phyloP scores from a whole-genome alignment of 306 rosid species.

The Pachyrhizus erosus region DNA sequence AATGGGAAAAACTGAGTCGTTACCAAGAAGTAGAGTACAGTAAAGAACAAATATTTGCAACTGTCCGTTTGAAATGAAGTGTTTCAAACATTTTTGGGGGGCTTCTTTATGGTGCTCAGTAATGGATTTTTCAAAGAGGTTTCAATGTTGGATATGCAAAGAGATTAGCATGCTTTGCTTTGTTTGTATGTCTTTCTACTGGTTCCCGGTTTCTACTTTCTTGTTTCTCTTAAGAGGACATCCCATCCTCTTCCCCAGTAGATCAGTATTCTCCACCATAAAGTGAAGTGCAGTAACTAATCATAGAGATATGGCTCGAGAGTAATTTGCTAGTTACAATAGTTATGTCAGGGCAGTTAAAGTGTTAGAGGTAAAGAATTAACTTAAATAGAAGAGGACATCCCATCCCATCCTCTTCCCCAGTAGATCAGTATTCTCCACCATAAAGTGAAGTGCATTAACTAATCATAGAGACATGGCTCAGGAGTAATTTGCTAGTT shows the following conservation, averaged over 20 bases:
- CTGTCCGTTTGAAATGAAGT: not conserved
- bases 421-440: not conserved
- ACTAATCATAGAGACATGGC: not conserved
- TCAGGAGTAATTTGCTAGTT: not conserved
- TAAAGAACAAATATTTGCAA: conserved; percentile 10
- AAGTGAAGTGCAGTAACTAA: not conserved
- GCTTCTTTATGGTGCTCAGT: conserved; percentile 6
- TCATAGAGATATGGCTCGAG: not conserved
- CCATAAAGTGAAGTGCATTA: not conserved
- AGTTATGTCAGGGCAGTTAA: not conserved
- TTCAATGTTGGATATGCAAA: not conserved
- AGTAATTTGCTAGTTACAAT: not conserved
- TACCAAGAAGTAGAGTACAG: not conserved
- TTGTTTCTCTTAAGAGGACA: not conserved
- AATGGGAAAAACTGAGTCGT: not conserved
- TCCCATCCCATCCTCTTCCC: not conserved
- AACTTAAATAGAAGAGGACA: no score
- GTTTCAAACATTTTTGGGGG: not conserved
- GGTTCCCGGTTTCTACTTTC: not conserved
- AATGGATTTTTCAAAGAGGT: conserved; percentile 9
- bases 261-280: not conserved
- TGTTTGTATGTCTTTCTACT: not conserved
- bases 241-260: not conserved
- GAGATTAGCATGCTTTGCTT: conserved; percentile 12
- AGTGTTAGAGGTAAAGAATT: not conserved